phyloP scores from a whole-genome alignment of 75 land plant species.

The Cupressus sempervirens region DNA sequence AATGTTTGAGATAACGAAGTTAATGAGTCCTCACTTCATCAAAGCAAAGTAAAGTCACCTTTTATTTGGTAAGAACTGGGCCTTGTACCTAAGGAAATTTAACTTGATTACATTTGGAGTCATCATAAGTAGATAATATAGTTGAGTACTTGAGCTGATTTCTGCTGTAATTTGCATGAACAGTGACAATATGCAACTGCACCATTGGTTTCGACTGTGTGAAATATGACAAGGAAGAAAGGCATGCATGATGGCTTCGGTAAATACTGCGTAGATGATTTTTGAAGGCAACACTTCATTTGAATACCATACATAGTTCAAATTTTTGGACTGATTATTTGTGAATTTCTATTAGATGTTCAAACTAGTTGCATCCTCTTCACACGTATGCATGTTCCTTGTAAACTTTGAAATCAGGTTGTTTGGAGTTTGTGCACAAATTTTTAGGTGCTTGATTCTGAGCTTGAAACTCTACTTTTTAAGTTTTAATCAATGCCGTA shows the following conservation, averaged over 20 bases:
- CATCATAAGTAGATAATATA: not conserved
- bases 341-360: not conserved
- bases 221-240: not conserved
- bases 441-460: not conserved
- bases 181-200: not conserved
- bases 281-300: not conserved
- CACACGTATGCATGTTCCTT: not conserved
- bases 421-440: not conserved
- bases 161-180: not conserved
- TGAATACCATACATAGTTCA: not conserved
- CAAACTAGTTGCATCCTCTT: not conserved
- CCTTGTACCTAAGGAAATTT: not conserved
- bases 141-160: not conserved
- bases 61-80: not conserved
- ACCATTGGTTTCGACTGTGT: not conserved
- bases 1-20: conserved; percentile 27
- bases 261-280: not conserved
- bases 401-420: not conserved
- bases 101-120: not conserved
- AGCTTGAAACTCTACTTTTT: not conserved
- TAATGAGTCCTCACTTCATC: conserved; percentile 28
- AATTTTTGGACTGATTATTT: not conserved
- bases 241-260: not conserved
- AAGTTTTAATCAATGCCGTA: not conserved
- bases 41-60: conserved; percentile 14